Conservation (phyloP, 2,329 filamentous ascomycete species). For the Exophiala phaeomuriformis region DNA sequence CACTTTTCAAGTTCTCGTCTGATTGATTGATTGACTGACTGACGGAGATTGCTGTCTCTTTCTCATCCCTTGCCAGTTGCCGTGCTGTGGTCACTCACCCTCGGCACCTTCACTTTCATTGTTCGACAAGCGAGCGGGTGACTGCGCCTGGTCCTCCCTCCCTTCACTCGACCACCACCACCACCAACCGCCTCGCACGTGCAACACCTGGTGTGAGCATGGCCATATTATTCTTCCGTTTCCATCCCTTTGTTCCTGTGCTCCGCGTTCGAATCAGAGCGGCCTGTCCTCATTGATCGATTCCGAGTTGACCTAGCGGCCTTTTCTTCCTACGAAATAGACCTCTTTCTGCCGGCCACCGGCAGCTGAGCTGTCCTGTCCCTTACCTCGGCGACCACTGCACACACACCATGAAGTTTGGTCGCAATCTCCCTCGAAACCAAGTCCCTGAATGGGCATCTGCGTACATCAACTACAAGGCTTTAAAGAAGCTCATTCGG, state of each 20-base stretch:
- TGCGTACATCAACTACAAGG: conserved; percentile 47
- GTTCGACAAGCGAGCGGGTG: too few relatives aligned
- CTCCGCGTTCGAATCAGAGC: conserved; percentile 23
- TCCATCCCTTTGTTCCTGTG: conserved; percentile 20
- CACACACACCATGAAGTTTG: conserved; percentile 43
- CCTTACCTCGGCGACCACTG: background rate
- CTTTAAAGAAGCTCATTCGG: conserved; percentile 89
- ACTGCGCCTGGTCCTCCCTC: too few relatives aligned
- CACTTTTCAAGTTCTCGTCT: background rate
- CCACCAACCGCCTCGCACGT: background rate
- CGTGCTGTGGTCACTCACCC: too few relatives aligned
- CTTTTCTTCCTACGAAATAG: background rate
- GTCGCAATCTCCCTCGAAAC: conserved; percentile 43
- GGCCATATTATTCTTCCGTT: conserved; percentile 11
- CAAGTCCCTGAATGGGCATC: conserved; percentile 46
- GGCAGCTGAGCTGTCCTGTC: too few relatives aligned
- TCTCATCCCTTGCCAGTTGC: background rate
- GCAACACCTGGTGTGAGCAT: conserved; percentile 12
- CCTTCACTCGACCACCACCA: background rate
- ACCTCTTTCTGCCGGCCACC: background rate
- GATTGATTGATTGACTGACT: background rate
- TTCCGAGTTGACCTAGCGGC: background rate
- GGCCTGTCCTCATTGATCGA: conserved; percentile 11
- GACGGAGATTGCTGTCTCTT: background rate
- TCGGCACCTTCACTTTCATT: too few relatives aligned